These are phyloP conservation scores for Microdochium trichocladiopsis DNA, from an alignment of 2,329 filamentous ascomycete species.

Conservation along the genomic window DNA sequence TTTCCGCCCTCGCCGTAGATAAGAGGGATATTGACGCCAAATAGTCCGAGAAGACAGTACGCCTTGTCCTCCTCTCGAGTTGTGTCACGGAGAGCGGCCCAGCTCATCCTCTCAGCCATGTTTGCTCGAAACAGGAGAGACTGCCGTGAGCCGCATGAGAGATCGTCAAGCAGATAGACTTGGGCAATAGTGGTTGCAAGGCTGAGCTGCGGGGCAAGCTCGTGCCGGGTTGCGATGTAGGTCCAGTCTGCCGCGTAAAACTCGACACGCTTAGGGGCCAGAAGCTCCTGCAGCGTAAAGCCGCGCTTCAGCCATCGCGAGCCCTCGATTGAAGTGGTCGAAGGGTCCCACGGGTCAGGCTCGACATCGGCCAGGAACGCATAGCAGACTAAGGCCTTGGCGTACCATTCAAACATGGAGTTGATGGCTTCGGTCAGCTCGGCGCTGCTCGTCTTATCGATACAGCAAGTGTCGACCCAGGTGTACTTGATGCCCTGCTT, in stretches of 20 bases:
- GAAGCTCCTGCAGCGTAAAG: not conserved
- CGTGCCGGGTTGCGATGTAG: not conserved
- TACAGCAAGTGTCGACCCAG: slow-evolving; percentile 10
- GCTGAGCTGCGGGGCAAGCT: not conserved
- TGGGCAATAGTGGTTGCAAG: not conserved
- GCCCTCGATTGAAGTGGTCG: not conserved
- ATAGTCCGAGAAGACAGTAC: slow-evolving; percentile 15
- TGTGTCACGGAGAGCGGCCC: slow-evolving; percentile 11
- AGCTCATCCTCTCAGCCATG: slow-evolving; percentile 10
- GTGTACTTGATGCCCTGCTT: slow-evolving; percentile 1
- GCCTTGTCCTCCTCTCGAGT: slow-evolving; percentile 12
- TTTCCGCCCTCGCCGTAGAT: slow-evolving; percentile 10
- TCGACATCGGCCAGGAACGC: slow-evolving; percentile 7
- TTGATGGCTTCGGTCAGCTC: slow-evolving; percentile 9
- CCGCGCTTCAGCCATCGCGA: not conserved
- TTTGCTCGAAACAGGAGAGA: not conserved
- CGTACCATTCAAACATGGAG: slow-evolving; percentile 10
- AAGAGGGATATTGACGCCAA: slow-evolving; percentile 15
- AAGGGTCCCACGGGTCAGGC: not conserved
- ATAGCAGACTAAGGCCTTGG: slow-evolving; percentile 6
- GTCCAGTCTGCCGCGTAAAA: not conserved
- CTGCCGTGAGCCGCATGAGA: not conserved
- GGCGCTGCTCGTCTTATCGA: slow-evolving; percentile 9
- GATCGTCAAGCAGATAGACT: not conserved
- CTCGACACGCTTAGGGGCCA: not conserved